Evolutionary conservation across 176 grass and related monocot genomes (phyloP), one percentile per base, ranked within the genome.

Genomic region (Ensete ventricosum): DNA sequence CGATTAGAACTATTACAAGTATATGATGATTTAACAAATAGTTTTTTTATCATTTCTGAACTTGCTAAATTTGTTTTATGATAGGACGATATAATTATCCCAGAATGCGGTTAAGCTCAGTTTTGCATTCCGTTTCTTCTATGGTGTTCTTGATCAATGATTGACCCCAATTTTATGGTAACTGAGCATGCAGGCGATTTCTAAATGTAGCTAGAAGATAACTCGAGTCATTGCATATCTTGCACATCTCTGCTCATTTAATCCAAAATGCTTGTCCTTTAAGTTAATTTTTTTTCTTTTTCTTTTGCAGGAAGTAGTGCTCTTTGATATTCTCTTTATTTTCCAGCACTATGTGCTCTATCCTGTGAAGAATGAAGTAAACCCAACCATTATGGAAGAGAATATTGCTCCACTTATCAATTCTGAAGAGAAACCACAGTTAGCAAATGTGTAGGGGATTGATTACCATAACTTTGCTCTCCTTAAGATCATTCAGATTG

Each of bases 261-360:
- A 71, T 62, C 52, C 52, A 8, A 76, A 20, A 67, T 20, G 23
- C 22, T 49, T 64, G 24, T 50, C 54, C 58, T 11, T 52, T 80
- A 62, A 13, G 19, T 67, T 16, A 52, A 71, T 82, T 63, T 82
- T 9, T 62, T 54, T 27, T 26, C 65, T 71, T 87, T 85, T 66
- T 59, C 14, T 78, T 12, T 76, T 26, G 75, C 83, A 98, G 94
- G 94, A 98, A 82, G 74, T 75, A 9, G 86, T 98, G 70, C 78
- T 98, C 72, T 98, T 98, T 1, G 94, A 98, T 67, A 21, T 91
- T 66, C 8, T 98, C n/a, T 98, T 98, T 74, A 93, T 98, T 83
- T 72, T 93, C 72, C 94, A 98, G 77, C 90, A 93, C 69, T 98
- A 93, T 69, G 94, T 89, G 49, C 52, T 98, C 62, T 98, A 98